Evolutionary conservation across 768 basidiomycete species (phyloP).

Genomic region (Tricholoma saponaceum): DNA sequence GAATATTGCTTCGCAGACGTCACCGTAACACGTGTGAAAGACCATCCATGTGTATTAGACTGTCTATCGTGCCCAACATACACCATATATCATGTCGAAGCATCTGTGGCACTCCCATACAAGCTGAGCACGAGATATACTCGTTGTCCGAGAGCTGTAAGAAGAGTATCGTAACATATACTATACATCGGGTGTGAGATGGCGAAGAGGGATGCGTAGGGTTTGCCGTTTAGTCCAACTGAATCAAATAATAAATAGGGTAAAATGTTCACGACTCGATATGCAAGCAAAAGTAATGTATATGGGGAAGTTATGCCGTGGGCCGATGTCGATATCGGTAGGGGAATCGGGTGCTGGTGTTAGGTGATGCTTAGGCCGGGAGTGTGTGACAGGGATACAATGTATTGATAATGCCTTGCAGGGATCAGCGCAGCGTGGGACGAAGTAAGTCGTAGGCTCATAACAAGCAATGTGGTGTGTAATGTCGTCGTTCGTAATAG

Average conservation of each 20-base stretch:
- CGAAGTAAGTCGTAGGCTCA: neutral
- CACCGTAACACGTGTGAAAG: too few relatives aligned
- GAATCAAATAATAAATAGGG: constrained; percentile 12
- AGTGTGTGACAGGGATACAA: neutral
- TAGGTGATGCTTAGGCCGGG: neutral
- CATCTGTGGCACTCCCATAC: neutral
- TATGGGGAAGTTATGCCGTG: neutral
- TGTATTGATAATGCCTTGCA: neutral
- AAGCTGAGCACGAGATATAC: neutral
- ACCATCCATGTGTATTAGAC: neutral
- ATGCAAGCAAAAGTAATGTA: constrained; percentile 16
- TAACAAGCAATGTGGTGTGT: neutral
- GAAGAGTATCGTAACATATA: constrained; percentile 6
- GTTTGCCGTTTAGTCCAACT: constrained; percentile 8
- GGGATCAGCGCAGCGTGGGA: neutral
- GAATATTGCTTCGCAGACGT: too few relatives aligned
- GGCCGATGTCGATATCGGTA: neutral
- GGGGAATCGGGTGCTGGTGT: neutral
- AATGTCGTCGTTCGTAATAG: constrained; percentile 7
- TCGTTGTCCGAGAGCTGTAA: neutral
- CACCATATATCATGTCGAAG: neutral
- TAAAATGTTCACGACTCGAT: constrained; percentile 8
- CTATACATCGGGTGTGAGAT: constrained; percentile 4
- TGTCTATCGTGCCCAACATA: neutral
- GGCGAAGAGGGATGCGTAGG: neutral